Evolutionary conservation across 2,329 filamentous ascomycete species (phyloP).

Genomic region (Parastagonospora avenae): DNA sequence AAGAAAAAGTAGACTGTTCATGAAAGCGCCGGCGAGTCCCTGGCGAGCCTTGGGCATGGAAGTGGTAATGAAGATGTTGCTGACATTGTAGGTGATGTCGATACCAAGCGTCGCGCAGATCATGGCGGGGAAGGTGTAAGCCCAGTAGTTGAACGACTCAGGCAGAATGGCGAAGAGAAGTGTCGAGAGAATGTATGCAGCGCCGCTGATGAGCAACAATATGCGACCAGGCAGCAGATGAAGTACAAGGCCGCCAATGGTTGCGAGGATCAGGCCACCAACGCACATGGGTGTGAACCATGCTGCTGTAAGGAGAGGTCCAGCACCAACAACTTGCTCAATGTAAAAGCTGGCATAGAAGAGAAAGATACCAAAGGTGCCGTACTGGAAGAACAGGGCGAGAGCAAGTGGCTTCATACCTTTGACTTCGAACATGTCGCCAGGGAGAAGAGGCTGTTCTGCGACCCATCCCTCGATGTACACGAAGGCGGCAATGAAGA

Average conservation of each 20-base stretch:
- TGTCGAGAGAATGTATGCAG: slow-evolving; percentile 34
- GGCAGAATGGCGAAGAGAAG: slow-evolving; percentile 44
- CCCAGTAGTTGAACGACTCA: slow-evolving; percentile 43
- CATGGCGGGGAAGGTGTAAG: slow-evolving; percentile 50
- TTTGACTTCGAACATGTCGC: slow-evolving; percentile 70
- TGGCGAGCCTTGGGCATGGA: slow-evolving; percentile 41
- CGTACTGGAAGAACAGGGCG: slow-evolving; percentile 53
- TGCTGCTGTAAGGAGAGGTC: slow-evolving; percentile 37
- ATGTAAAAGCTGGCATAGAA: slow-evolving; percentile 49
- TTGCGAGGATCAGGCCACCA: slow-evolving; percentile 42
- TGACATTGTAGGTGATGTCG: slow-evolving; percentile 46
- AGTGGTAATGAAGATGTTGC: slow-evolving; percentile 47
- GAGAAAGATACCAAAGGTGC: slow-evolving; percentile 44
- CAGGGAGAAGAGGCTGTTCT: slow-evolving; percentile 69
- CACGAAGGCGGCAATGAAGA: slow-evolving; percentile 64
- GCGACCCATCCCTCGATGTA: slow-evolving; percentile 77
- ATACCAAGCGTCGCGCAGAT: slow-evolving; percentile 49
- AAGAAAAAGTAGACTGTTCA: slow-evolving; percentile 44
- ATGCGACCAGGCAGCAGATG: slow-evolving; percentile 43
- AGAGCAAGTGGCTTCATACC: slow-evolving; percentile 60
- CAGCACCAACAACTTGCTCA: slow-evolving; percentile 34
- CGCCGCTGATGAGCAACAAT: slow-evolving; percentile 38
- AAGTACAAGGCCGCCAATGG: slow-evolving; percentile 39
- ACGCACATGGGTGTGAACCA: slow-evolving; percentile 47
- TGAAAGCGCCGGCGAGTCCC: slow-evolving; percentile 43